Conservation (phyloP, 768 basidiomycete genomes). For the Pulveroboletus sp. region DNA sequence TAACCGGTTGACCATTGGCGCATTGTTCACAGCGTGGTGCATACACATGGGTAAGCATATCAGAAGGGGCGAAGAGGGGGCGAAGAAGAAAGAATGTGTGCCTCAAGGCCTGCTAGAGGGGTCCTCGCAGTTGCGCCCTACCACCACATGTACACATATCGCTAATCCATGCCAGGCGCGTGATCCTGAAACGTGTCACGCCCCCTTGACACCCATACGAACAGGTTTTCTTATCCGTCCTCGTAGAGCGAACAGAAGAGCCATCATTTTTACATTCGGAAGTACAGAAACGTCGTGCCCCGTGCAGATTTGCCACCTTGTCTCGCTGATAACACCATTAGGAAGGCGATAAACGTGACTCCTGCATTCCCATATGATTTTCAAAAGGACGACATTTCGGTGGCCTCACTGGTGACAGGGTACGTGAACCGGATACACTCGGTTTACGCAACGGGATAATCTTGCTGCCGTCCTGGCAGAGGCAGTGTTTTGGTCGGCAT, state of each 20-base stretch:
- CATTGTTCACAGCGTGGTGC: constrained; percentile 1
- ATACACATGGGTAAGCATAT: constrained; percentile 1
- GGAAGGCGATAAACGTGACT: constrained; percentile 13
- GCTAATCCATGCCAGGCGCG: constrained; percentile 4
- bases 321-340: constrained; percentile 18
- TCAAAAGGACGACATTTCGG: constrained; percentile 10
- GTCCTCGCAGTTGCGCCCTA: constrained; percentile 13
- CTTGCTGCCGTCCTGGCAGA: constrained; percentile 12
- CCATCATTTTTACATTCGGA: background rate
- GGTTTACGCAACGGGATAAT: constrained; percentile 14
- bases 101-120: constrained; percentile 8
- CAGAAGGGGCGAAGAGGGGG: background rate
- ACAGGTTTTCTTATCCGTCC: constrained; percentile 3
- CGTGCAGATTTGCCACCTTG: constrained; percentile 8
- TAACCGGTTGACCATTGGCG: background rate
- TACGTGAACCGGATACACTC: constrained; percentile 9
- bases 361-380: constrained; percentile 13
- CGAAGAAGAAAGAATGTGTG: background rate
- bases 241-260: constrained; percentile 13
- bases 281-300: background rate
- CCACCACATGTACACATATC: background rate
- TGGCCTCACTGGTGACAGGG: constrained; percentile 4
- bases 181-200: constrained; percentile 17
- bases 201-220: background rate
- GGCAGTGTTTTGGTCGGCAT: constrained; percentile 13